Evolutionary conservation across 1,284 basidiomycete species (phyloP).

Genomic region (Microbotryum saponariae): DNA sequence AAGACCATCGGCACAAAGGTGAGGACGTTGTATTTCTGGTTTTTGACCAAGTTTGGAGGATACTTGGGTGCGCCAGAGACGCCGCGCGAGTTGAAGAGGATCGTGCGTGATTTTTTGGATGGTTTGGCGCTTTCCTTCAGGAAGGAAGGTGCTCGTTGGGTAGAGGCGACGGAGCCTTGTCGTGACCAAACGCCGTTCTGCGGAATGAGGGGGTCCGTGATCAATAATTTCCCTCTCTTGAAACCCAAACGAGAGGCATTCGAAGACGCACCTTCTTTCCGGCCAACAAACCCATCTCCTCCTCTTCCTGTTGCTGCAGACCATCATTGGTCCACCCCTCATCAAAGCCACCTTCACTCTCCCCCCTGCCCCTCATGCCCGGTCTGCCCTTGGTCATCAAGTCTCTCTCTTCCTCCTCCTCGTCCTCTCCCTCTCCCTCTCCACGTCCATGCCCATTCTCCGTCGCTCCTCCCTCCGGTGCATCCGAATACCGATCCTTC

Average conservation of each 20-base stretch:
- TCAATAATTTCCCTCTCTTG: background rate
- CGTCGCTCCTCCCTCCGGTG: conserved; percentile 1
- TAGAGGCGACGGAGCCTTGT: background rate
- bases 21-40: conserved; percentile 94
- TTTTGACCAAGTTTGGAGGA: conserved; percentile 78
- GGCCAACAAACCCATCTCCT: conserved; percentile 13
- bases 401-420: background rate
- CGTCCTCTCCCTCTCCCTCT: background rate
- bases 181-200: background rate
- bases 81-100: conserved; percentile 12
- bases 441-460: background rate
- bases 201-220: too few species aligned
- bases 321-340: conserved; percentile 20
- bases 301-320: conserved; percentile 21
- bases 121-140: conserved; percentile 6
- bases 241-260: background rate
- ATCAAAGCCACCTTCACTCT: conserved; percentile 28
- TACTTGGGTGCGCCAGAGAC: background rate
- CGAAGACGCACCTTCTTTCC: conserved; percentile 7
- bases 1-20: conserved; percentile 93
- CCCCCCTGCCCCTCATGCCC: conserved; percentile 17
- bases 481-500: background rate
- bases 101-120: conserved; percentile 12
- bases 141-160: background rate
- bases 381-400: background rate